Conservation (phyloP, 2,329 filamentous ascomycete species). For the Ophiostoma quercus region DNA sequence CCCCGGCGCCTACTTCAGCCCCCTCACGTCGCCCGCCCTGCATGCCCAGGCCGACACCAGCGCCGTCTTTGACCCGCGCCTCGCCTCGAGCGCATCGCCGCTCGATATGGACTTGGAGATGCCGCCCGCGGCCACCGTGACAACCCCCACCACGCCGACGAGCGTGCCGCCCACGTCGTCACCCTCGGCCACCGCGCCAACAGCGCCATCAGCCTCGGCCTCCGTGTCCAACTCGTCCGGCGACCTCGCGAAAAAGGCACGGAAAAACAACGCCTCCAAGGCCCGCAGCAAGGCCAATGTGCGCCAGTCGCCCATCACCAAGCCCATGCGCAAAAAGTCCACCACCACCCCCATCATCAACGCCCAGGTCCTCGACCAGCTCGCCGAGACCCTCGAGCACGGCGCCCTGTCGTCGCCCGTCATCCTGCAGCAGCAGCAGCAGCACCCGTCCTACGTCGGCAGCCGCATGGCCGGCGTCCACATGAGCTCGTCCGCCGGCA, state of each 20-base stretch:
- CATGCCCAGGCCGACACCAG: slow-evolving; percentile 61
- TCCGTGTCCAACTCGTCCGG: background rate
- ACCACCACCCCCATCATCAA: slow-evolving; percentile 52
- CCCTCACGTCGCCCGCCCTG: slow-evolving; percentile 73
- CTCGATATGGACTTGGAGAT: slow-evolving; percentile 53
- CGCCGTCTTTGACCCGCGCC: slow-evolving; percentile 43
- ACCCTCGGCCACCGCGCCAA: background rate
- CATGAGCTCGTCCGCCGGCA: slow-evolving; percentile 36
- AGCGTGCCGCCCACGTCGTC: background rate
- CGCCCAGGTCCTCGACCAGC: slow-evolving; percentile 50
- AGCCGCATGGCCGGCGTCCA: slow-evolving; percentile 22
- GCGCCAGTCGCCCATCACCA: slow-evolving; percentile 67
- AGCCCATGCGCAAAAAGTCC: slow-evolving; percentile 55
- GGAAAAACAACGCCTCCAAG: slow-evolving; percentile 50
- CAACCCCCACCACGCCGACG: background rate
- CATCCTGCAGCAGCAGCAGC: slow-evolving; percentile 34
- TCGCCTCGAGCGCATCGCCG: slow-evolving; percentile 44
- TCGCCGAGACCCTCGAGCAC: slow-evolving; percentile 43
- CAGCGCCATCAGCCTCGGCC: background rate
- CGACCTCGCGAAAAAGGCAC: slow-evolving; percentile 48
- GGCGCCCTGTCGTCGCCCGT: slow-evolving; percentile 28
- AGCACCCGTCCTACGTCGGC: slow-evolving; percentile 27
- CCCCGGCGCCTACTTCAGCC: slow-evolving; percentile 73
- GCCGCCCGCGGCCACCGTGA: slow-evolving; percentile 29
- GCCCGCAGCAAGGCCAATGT: slow-evolving; percentile 49